These are phyloP conservation scores for Rhynchospora tenuis DNA, from an alignment of 176 grass and related monocot genomes.

Conservation along the genomic window DNA sequence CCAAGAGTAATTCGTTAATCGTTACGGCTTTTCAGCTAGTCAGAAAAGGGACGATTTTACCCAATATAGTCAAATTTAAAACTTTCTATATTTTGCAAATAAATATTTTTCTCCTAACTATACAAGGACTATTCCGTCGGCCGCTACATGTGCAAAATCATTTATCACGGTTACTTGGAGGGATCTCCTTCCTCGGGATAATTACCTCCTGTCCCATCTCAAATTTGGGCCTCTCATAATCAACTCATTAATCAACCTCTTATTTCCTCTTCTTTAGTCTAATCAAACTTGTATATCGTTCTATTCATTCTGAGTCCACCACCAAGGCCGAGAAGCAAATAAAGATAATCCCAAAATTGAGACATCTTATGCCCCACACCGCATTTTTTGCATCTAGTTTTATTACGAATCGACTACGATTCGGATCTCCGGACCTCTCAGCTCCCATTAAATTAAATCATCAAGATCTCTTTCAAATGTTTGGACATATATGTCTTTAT, in stretches of 20 bases:
- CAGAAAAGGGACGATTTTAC: background rate
- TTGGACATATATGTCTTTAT: background rate
- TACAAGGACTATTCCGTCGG: background rate
- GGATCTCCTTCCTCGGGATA: background rate
- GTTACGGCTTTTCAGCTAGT: background rate
- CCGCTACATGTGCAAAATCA: background rate
- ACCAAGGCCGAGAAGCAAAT: background rate
- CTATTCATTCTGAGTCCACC: background rate
- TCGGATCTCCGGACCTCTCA: background rate
- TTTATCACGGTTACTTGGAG: background rate
- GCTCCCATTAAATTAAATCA: background rate
- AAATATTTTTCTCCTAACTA: background rate
- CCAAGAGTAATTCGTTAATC: background rate
- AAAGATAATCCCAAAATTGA: background rate
- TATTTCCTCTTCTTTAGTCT: background rate
- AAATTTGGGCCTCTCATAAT: background rate
- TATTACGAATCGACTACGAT: background rate
- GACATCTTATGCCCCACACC: conserved; percentile 10
- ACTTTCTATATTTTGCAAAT: background rate
- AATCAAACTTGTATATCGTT: background rate
- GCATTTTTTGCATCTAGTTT: conserved; percentile 10
- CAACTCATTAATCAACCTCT: background rate
- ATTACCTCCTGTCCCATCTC: background rate
- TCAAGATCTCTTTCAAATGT: background rate
- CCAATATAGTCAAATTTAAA: background rate